phyloP scores from a whole-genome alignment of 1,139 yeast genomes.

The Diutina scorzettiae region DNA sequence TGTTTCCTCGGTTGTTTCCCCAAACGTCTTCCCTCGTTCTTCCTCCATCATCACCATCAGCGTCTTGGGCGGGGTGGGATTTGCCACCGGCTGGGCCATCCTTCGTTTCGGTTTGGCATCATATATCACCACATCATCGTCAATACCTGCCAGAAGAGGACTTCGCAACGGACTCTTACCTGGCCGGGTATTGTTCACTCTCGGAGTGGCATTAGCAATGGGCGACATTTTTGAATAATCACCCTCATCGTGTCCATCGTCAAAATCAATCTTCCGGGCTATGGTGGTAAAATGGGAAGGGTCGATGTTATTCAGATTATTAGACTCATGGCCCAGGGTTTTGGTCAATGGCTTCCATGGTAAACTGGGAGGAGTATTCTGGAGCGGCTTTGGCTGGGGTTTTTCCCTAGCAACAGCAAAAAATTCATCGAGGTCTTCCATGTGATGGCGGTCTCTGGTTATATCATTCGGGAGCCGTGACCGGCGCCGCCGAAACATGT shows the following conservation, averaged over 20 bases:
- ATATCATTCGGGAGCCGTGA: too few species aligned
- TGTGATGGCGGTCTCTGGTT: background rate
- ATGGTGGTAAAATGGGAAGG: slow-evolving; percentile 3
- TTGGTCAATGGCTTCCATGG: background rate
- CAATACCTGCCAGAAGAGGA: background rate
- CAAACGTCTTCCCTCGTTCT: background rate
- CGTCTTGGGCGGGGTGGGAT: background rate
- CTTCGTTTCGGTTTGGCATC: background rate
- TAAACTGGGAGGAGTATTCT: background rate
- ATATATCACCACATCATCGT: background rate
- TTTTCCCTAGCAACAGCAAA: background rate
- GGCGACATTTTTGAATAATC: background rate
- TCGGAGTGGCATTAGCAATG: background rate
- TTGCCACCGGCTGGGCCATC: background rate
- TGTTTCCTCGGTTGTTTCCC: background rate
- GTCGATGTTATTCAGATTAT: slow-evolving; percentile 2
- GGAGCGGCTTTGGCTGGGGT: background rate
- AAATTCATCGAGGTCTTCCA: slow-evolving; percentile 5
- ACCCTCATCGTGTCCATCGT: background rate
- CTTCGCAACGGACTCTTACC: background rate
- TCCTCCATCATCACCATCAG: background rate
- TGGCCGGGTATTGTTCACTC: background rate
- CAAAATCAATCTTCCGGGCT: slow-evolving; percentile 5
- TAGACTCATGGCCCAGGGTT: slow-evolving; percentile 3
- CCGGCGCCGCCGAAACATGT: too few species aligned